Conservation (phyloP, 371 early-diverging fungal genomes). For the Lichtheimia ramosa region DNA sequence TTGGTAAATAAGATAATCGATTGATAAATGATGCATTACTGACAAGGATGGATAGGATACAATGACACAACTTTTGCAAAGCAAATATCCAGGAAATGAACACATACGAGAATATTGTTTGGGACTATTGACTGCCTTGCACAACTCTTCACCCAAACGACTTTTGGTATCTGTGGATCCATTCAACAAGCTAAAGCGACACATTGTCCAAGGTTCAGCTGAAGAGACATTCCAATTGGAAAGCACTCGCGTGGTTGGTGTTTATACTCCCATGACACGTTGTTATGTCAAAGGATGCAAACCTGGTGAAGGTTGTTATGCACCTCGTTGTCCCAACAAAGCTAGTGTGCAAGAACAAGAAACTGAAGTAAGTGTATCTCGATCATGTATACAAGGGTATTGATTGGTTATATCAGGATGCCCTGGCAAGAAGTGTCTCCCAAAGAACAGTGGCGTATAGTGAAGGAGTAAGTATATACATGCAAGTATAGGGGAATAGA, state of each 20-base stretch:
- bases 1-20: slow-evolving; percentile 12
- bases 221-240: slow-evolving; percentile 18
- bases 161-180: slow-evolving; percentile 24
- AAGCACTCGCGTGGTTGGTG: slow-evolving; percentile 9
- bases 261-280: slow-evolving; percentile 16
- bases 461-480: slow-evolving; percentile 10
- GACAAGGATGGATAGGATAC: slow-evolving; percentile 1
- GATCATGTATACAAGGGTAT: neutral
- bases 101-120: slow-evolving; percentile 12
- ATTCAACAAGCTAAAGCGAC: slow-evolving; percentile 1
- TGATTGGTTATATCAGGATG: neutral
- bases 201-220: slow-evolving; percentile 15
- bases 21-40: neutral
- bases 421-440: slow-evolving; percentile 9
- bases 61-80: neutral
- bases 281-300: slow-evolving; percentile 21
- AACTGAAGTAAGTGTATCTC: slow-evolving; percentile 7
- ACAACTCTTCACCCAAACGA: slow-evolving; percentile 20
- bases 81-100: slow-evolving; percentile 2
- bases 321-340: slow-evolving; percentile 26
- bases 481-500: neutral
- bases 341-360: slow-evolving; percentile 9
- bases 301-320: slow-evolving; percentile 23
- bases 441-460: slow-evolving; percentile 5
- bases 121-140: slow-evolving; percentile 17